phyloP scores from a whole-genome alignment of 306 rosid species.

The Begonia loranthoides region DNA sequence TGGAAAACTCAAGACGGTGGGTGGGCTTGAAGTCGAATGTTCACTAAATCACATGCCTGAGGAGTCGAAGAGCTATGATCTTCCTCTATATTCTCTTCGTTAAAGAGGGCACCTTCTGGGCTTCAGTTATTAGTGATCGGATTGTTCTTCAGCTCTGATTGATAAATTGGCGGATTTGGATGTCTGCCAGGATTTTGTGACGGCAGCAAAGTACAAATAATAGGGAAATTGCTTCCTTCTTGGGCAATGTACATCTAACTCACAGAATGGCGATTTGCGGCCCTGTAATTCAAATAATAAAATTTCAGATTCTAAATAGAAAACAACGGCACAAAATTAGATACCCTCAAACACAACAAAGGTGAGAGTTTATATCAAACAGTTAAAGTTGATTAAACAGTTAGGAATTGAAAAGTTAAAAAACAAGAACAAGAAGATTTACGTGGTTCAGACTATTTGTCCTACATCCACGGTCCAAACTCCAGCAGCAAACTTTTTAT shows the following conservation, averaged over 20 bases:
- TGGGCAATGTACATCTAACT: constrained; percentile 50
- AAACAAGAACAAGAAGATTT: too few species aligned
- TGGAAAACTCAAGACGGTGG: too few species aligned
- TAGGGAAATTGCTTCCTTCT: constrained; percentile 69
- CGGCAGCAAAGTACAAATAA: constrained; percentile 53
- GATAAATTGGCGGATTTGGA: constrained; percentile 14
- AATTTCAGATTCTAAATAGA: too few species aligned
- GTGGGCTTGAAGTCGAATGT: constrained; percentile 24
- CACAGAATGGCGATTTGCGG: constrained; percentile 44
- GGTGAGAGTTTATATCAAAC: too few species aligned
- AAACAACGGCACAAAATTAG: constrained; percentile 5
- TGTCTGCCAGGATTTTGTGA: constrained; percentile 38
- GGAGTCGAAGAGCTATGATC: constrained; percentile 25
- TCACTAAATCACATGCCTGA: constrained; percentile 41
- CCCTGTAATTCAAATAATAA: constrained; percentile 58
- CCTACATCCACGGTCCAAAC: too few species aligned
- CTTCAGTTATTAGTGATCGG: constrained; percentile 15
- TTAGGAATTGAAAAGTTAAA: too few species aligned
- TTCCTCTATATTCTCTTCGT: constrained; percentile 70
- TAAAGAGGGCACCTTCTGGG: constrained; percentile 37
- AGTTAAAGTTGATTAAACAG: too few species aligned
- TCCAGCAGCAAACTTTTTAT: too few species aligned
- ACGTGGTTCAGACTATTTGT: too few species aligned
- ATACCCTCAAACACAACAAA: too few species aligned
- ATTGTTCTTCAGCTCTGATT: constrained; percentile 21